Evolutionary conservation across 306 rosid species (phyloP), one percentile per base, ranked within the genome.

Genomic region (Cyamopsis tetragonoloba): DNA sequence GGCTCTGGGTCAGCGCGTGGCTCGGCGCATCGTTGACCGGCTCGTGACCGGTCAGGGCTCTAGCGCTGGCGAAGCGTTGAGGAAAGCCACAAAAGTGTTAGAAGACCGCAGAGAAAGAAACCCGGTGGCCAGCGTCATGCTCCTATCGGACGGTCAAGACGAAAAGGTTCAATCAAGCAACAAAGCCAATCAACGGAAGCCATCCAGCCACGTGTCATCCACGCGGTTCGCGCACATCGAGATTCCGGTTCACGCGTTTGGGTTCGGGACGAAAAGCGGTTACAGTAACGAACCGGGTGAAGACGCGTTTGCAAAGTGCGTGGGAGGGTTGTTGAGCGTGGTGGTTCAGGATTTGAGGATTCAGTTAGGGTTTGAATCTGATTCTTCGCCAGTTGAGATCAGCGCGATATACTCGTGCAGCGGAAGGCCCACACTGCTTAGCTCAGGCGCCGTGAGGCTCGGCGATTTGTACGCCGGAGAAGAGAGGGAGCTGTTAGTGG

Each of bases 391-490:
- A 0, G 90, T 79, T 0, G 92, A 88, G 60, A 82, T 91, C 1
- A 55, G 78, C 43, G 92, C 85, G 5, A 80, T 91, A 0, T 91
- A 91, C 44, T 72, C 91, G 0, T 80, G 84, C 57, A 68, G 69
- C 10, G 92, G 87, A 1, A 78, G 78, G 80, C 90, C 97, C 32
- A 68, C 83, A 0, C 62, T 76, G 1, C 42, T 80, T 8, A 83
- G 82, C 31, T 76, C 89, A 7, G 84, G 86, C 3, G 85, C 88
- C 1, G 82, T 86, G 3, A 80, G 97, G 71, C 83, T 91, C 2
- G 95, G 97, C 34, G 95, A 91, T 59, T 71, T 91, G 54, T 91
- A 91, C 72, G 95, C 92, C 0, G 95, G 81, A 30, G 97, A 91
- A 34, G 97, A 86, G 79, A 80, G 87, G 56, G 95, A 91, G 59